These are phyloP conservation scores for Chrysoporthe cubensis DNA, from an alignment of 2,329 filamentous ascomycete species.

Conservation along the genomic window DNA sequence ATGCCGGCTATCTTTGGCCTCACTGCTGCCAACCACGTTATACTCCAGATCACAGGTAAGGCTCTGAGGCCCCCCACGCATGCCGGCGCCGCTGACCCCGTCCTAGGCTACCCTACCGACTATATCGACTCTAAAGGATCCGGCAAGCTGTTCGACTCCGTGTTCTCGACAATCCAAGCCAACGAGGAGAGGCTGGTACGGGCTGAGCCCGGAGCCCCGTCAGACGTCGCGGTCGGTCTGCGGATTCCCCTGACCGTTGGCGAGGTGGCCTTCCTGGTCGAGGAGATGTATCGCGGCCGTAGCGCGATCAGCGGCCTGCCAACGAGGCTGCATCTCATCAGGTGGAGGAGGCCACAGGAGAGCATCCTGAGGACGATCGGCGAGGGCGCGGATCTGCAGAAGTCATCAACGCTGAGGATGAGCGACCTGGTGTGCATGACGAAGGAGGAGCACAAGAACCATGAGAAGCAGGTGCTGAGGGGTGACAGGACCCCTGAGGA, in stretches of 20 bases:
- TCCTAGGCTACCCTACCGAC: constrained; percentile 76
- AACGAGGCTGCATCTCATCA: constrained; percentile 76
- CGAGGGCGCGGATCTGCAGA: constrained; percentile 72
- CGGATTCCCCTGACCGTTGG: constrained; percentile 77
- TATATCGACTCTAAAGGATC: constrained; percentile 80
- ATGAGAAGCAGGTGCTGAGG: constrained; percentile 79
- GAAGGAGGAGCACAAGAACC: constrained; percentile 80
- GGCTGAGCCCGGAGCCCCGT: constrained; percentile 48
- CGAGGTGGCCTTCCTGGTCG: constrained; percentile 85
- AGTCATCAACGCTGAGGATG: constrained; percentile 69
- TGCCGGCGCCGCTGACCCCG: constrained; percentile 4
- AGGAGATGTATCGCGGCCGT: constrained; percentile 84
- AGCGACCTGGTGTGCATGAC: constrained; percentile 87
- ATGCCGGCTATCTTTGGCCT: constrained; percentile 98
- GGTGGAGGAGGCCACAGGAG: constrained; percentile 72
- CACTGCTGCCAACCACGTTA: constrained; percentile 88
- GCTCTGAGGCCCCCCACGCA: background rate
- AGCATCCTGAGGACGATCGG: constrained; percentile 66
- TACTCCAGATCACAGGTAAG: constrained; percentile 69
- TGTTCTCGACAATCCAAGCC: constrained; percentile 75
- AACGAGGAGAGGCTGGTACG: constrained; percentile 77
- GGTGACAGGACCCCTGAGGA: constrained; percentile 70
- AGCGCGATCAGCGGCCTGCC: constrained; percentile 83
- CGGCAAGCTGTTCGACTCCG: constrained; percentile 90
- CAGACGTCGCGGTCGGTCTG: constrained; percentile 66